Base-by-base conservation (phyloP, 23 red algal species). In the Gracilaria gracilis region DNA sequence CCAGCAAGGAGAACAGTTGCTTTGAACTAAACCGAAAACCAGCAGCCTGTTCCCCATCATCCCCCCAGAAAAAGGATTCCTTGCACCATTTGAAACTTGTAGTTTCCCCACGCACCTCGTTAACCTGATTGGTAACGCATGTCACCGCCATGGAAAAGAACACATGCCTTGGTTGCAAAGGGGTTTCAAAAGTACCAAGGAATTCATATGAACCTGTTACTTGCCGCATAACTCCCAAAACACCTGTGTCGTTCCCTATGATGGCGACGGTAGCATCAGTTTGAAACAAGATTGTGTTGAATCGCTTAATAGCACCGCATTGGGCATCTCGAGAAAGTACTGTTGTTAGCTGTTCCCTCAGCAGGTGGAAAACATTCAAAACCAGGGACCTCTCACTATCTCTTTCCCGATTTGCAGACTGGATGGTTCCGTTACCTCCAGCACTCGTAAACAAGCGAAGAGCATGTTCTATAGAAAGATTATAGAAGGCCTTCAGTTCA, bases 401-500 rank as follows among this genome's bases (percentile, higher is more conserved):
- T 20, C 27, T n/a, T 19, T 53, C 39, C 17, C 17, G 31, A 20
- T 58, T 55, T 32, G 27, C n/a, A 66, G 27, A 38, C 37, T 90
- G 86, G 11, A 70, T 32, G 9, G 69, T 20, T 15, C 53, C 58
- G 9, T 55, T 21, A 66, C 46, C 15, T 49, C 49, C 38, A 72
- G 39, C 47, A 40, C 57, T 32, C 33, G 15, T 25, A 35, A 77
- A 78, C 20, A 78, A 37, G 23, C 65, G 59, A 47, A 92, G 69
- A 36, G 67, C 48, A 77, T 92, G 89, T 72, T 24, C 39, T 21
- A 71, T 54, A 20, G 89, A 84, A 73, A 83, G 28, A 44, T 92
- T 92, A 46, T 92, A 92, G 38, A 92, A 92, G 7, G 50, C 44
- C 19, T 71, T 66, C 69, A 92, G 49, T 57, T 92, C 89, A 61